These are phyloP conservation scores for Solanum megistacrolobum DNA, from an alignment of 257 asterid genomes.

Conservation along the genomic window DNA sequence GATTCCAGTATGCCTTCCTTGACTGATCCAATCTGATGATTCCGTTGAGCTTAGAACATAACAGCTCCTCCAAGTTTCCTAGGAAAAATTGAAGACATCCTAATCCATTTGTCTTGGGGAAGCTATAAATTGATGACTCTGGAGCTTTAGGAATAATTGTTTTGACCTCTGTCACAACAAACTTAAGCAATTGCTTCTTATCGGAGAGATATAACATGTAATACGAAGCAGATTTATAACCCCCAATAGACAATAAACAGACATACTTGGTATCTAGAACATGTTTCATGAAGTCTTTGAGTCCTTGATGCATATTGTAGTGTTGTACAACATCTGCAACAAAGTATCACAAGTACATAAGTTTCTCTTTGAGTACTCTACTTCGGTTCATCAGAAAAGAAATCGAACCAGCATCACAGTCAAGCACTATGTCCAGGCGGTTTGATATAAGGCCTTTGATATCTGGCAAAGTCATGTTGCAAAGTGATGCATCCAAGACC, in stretches of 20 bases:
- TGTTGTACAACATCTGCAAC: background rate
- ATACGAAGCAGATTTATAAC: background rate
- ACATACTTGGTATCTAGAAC: background rate
- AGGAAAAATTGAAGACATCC: background rate
- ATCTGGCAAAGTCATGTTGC: background rate
- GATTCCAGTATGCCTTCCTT: background rate
- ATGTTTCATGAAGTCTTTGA: background rate
- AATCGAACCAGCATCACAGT: background rate
- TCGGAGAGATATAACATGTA: background rate
- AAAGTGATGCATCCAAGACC: background rate
- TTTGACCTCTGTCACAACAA: background rate
- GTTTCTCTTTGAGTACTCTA: background rate
- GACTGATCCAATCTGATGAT: background rate
- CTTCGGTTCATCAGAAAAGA: background rate
- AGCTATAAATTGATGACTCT: background rate
- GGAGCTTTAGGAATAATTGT: background rate
- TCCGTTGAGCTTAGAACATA: background rate
- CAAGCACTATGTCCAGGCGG: background rate
- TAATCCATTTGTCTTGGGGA: background rate
- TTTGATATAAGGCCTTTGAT: background rate
- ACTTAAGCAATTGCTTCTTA: background rate
- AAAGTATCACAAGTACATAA: background rate
- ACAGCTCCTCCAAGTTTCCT: background rate
- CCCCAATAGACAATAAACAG: background rate
- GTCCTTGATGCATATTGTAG: background rate